Base-by-base conservation (phyloP, 2,329 filamentous ascomycete species). In the Fusarium pseudograminearum region DNA sequence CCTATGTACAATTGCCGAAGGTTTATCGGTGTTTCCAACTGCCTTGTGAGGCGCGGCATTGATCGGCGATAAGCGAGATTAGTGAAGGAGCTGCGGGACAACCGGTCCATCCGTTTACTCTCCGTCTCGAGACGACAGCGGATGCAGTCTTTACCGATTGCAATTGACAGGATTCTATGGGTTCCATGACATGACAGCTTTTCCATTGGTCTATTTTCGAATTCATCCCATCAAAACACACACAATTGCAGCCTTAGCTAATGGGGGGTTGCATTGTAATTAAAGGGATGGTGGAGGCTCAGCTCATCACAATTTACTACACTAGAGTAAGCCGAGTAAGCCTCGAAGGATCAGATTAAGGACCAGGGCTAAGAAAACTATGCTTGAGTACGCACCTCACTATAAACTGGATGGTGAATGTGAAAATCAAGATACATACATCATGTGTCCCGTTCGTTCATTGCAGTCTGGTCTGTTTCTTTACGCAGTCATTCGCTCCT, bases 261-360 rank as follows among this genome's bases (percentile, higher is more conserved):
- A 57, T 54, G 59, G 57, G 26, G 7, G 15, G 40, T 54, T 20
- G n/a, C 42, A 30, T 46, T 40, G 11, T 28, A 42, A 52, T 44
- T 30, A 52, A 18, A 22, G 26, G 38, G 41, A 7, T n/a, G 31
- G 26, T 63, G 60, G 48, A 63, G 14, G 48, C 10, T 24, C 4
- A 24, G 60, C 16, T 48, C 44, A 63, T 48, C 41, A 28, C 26
- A 63, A 63, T 63, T 63, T 63, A 44, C 58, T 57, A 36, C 48
- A 44, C 58, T 57, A 36, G 12, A 63, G 42, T 33, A 40, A 42
- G 58, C n/a, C 14, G 10, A 18, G 30, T 38, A 38, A 38, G 42
- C 34, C 30, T 22, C 7, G 33, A 51, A 51, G 48, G 48, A 51
- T 51, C 48, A 51, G 34, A 40, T 51, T 40, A 51, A 51, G 48